Base-by-base conservation (phyloP, 2,329 filamentous ascomycete species). In the Tolypocladium inflatum region DNA sequence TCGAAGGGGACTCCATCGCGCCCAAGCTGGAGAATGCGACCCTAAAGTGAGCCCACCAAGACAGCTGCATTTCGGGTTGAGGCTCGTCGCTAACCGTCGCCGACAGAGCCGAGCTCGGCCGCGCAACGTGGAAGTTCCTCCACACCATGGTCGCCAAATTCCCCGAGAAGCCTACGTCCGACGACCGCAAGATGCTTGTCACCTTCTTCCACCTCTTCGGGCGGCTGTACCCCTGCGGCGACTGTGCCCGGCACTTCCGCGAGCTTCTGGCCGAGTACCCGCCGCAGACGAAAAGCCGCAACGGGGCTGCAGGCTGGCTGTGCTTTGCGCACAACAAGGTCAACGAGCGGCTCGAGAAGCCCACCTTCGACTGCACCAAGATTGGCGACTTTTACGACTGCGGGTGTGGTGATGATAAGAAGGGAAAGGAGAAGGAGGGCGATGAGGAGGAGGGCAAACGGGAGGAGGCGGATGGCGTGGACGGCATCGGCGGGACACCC, bases 11-110 rank as follows among this genome's bases (percentile, higher is more conserved):
- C 57, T 86, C 85, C 4, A 93, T 91, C 66, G 89, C 89, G 55
- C 87, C 89, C 1, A 91, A 90, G 73, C 77, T 94, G 56, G 90
- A 89, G 68, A 94, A 94, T 73, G 89, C 87, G 60, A 94, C 90
- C 8, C 77, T 84, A 57, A 94, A 93, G 86, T 88, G 76, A 55
- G 78, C 6, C 45, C 55, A 37, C 41, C 43, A 26, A 37, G 48
- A 21, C 53, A 2, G 2, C 10, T 37, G 38, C 23, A 17, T 33
- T 5, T n/a, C 23, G 39, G 23, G 21, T 11, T 13, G n/a, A 15
- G 30, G 11, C 30, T 15, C 7, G 17, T 23, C 11, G 17, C 37
- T 56, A 21, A 51, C 33, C 33, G 38, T 57, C 51, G 23, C 55
- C 50, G 33, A 55, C 65, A 84, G 81, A 68, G 81, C 80, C 64